A percentile compares a stretch with the other conserved stretches of the same genome.
These are phyloP conservation scores for Camelina hispida DNA, from an alignment of 345 rosid genomes.

Conservation along the genomic window DNA sequence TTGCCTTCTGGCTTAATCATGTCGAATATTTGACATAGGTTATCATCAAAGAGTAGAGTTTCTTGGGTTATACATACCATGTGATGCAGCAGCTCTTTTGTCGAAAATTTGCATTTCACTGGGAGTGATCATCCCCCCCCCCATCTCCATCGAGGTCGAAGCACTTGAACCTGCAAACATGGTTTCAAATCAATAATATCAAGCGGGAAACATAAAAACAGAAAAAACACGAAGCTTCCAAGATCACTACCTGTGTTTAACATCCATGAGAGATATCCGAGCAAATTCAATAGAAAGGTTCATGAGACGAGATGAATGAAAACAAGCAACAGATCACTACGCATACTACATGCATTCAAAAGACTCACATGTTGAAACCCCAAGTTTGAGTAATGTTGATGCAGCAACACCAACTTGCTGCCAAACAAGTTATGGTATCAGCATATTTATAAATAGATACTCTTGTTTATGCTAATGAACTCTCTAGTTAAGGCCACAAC, in stretches of 20 bases:
- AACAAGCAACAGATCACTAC: background rate
- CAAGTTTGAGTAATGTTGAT: no score
- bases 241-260: background rate
- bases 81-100: slow-evolving; percentile 84
- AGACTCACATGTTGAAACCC: no score
- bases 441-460: no score
- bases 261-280: slow-evolving; percentile 7
- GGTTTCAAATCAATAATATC: slow-evolving; percentile 9
- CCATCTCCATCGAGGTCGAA: slow-evolving; percentile 92
- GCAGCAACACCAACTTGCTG: no score
- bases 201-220: background rate
- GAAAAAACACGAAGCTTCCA: background rate
- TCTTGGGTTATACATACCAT: slow-evolving; percentile 85
- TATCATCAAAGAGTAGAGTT: slow-evolving; percentile 79
- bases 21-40: slow-evolving; percentile 83
- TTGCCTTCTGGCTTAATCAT: slow-evolving; percentile 82
- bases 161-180: slow-evolving; percentile 76
- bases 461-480: no score
- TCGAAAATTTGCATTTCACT: slow-evolving; percentile 87
- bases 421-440: no score
- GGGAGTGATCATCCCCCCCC: slow-evolving; percentile 52
- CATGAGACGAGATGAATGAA: background rate
- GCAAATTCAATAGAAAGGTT: slow-evolving; percentile 15
- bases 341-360: no score
- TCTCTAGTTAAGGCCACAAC: no score